phyloP scores from a whole-genome alignment of 164 flowering plant species.

The Chimonanthus praecox region DNA sequence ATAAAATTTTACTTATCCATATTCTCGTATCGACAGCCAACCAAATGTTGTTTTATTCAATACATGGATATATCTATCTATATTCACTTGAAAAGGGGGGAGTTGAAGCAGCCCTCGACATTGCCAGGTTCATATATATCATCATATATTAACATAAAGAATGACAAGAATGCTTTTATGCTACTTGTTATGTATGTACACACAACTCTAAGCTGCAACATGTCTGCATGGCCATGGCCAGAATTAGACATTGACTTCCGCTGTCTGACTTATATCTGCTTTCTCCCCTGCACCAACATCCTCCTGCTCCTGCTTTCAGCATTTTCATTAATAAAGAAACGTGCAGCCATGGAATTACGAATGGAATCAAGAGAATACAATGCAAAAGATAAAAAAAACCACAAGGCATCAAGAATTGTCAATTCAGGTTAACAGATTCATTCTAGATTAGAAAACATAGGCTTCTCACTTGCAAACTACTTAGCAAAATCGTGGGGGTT shows the following conservation, averaged over 20 bases:
- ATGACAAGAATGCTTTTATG: constrained; percentile 7
- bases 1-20: too few species aligned
- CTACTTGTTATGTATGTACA: constrained; percentile 5
- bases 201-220: not conserved
- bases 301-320: not conserved
- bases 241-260: constrained; percentile 1
- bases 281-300: not conserved
- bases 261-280: not conserved
- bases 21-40: too few species aligned
- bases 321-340: not conserved
- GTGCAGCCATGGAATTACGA: not conserved
- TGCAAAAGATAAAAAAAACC: not conserved
- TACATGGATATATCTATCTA: not conserved
- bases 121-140: not conserved
- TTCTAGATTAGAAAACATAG: too few species aligned
- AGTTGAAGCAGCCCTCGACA: not conserved
- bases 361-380: not conserved
- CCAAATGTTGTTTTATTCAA: too few species aligned
- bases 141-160: constrained; percentile 9
- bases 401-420: not conserved
- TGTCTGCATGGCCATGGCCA: not conserved
- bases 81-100: not conserved
- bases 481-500: too few species aligned
- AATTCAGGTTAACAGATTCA: too few species aligned
- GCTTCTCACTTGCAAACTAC: too few species aligned